Evolutionary conservation across 1,284 basidiomycete species (phyloP).

Genomic region (Leccinum pseudoinsigne): DNA sequence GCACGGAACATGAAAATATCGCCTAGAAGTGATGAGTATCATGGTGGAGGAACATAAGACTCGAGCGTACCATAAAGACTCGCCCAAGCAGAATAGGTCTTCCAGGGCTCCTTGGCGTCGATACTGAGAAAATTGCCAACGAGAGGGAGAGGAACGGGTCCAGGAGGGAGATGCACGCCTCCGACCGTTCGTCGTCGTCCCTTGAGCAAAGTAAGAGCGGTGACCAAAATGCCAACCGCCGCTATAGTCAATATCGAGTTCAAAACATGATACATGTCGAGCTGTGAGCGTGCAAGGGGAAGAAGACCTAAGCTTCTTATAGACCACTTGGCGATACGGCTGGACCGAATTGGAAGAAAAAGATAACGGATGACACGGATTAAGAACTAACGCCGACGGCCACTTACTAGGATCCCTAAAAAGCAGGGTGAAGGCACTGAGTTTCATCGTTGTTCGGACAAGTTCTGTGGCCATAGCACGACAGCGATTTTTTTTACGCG

Average conservation of each 20-base stretch:
- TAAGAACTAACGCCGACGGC: background rate
- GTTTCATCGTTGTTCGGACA: background rate
- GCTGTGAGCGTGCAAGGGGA: background rate
- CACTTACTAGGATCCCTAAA: background rate
- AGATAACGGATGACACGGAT: slow-evolving; percentile 30
- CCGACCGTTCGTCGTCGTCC: background rate
- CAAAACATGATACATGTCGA: slow-evolving; percentile 10
- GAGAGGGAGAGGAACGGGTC: slow-evolving; percentile 23
- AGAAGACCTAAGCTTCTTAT: slow-evolving; percentile 7
- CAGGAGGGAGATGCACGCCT: slow-evolving; percentile 22
- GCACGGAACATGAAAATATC: slow-evolving; percentile 24
- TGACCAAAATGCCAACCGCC: slow-evolving; percentile 2
- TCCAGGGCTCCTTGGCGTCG: slow-evolving; percentile 23
- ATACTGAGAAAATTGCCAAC: slow-evolving; percentile 25
- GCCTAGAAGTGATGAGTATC: slow-evolving; percentile 11
- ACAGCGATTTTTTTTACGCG: background rate
- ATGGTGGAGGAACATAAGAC: background rate
- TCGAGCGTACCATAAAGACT: slow-evolving; percentile 18
- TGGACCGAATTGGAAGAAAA: background rate
- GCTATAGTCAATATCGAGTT: slow-evolving; percentile 3
- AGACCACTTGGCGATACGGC: background rate
- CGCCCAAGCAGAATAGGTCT: slow-evolving; percentile 22
- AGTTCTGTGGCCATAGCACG: background rate
- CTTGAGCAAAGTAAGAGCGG: slow-evolving; percentile 12
- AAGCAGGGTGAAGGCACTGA: background rate